These are phyloP conservation scores for Penicillium oxalicum DNA, from an alignment of 2,329 filamentous ascomycete species.

Conservation along the genomic window DNA sequence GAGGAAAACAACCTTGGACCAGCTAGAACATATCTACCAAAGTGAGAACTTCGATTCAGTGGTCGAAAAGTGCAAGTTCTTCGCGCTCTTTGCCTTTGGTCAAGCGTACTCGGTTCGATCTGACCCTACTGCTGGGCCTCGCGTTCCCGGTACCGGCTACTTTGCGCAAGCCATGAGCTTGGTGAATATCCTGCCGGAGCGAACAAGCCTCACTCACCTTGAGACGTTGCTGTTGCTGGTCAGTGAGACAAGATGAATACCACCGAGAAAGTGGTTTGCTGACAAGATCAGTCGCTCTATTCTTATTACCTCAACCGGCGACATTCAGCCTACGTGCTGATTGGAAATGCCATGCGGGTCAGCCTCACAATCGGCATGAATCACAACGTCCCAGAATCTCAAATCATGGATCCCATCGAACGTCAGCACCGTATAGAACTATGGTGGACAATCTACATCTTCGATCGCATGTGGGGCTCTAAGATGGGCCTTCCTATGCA, in stretches of 20 bases:
- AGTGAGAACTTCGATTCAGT: constrained; percentile 26
- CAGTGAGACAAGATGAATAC: constrained; percentile 1
- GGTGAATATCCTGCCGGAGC: constrained; percentile 40
- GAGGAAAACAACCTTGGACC: constrained; percentile 35
- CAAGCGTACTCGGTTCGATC: constrained; percentile 42
- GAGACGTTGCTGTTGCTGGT: constrained; percentile 40
- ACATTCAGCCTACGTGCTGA: constrained; percentile 30
- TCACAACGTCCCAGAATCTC: constrained; percentile 34
- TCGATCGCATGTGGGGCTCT: constrained; percentile 44
- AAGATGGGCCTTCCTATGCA: constrained; percentile 46
- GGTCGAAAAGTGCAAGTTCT: constrained; percentile 42
- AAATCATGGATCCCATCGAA: constrained; percentile 36
- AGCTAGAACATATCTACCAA: constrained; percentile 37
- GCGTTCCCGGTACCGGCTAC: constrained; percentile 42
- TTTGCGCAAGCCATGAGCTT: constrained; percentile 39
- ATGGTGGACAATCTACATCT: constrained; percentile 38
- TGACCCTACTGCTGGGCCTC: constrained; percentile 25
- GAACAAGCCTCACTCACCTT: constrained; percentile 42
- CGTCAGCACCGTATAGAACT: constrained; percentile 33
- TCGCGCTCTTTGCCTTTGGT: constrained; percentile 41
- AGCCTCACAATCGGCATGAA: constrained; percentile 42
- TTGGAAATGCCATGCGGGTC: constrained; percentile 38
- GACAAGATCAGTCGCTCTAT: constrained; percentile 26
- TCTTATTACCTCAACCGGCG: constrained; percentile 35
- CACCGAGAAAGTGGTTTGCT: not conserved